A percentile compares a stretch with the other conserved stretches of the same genome.
These are phyloP conservation scores for Globisporangium camurandrum DNA, from an alignment of 352 stramenopile species.

Conservation along the genomic window DNA sequence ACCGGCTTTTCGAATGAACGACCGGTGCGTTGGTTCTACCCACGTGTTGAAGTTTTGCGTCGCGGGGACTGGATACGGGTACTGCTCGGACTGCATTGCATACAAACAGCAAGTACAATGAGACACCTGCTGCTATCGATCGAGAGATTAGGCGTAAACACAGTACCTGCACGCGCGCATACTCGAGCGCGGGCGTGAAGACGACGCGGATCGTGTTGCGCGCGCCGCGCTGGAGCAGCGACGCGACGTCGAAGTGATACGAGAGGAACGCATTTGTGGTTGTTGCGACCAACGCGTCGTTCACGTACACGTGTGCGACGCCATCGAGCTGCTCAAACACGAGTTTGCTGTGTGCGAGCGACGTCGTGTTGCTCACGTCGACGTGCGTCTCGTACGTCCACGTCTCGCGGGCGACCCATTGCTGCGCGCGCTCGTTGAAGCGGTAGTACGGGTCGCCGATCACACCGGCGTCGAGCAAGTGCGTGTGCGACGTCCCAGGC, in stretches of 20 bases:
- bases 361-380: slow-evolving; percentile 12
- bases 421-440: slow-evolving; percentile 62
- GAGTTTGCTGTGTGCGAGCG: slow-evolving; percentile 14
- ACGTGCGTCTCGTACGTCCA: slow-evolving; percentile 69
- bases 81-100: slow-evolving; percentile 28
- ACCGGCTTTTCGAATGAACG: slow-evolving; percentile 78
- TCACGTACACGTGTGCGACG: slow-evolving; percentile 56
- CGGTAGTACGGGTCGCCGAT: slow-evolving; percentile 60
- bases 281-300: slow-evolving; percentile 35
- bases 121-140: too few species aligned
- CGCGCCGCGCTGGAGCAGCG: slow-evolving; percentile 11
- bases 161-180: slow-evolving; percentile 35
- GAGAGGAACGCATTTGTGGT: slow-evolving; percentile 64
- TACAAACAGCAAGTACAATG: too few species aligned
- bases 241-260: slow-evolving; percentile 36
- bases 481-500: slow-evolving; percentile 65
- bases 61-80: slow-evolving; percentile 71
- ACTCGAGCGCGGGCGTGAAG: slow-evolving; percentile 50
- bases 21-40: slow-evolving; percentile 68
- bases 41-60: slow-evolving; percentile 76
- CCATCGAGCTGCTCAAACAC: slow-evolving; percentile 70
- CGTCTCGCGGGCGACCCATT: slow-evolving; percentile 59
- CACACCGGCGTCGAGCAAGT: slow-evolving; percentile 51
- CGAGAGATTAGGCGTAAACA: too few species aligned
- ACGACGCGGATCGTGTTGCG: slow-evolving; percentile 47